phyloP scores from a whole-genome alignment of 1,139 yeast genomes.

The Suzukiozyma palmioleophila region DNA sequence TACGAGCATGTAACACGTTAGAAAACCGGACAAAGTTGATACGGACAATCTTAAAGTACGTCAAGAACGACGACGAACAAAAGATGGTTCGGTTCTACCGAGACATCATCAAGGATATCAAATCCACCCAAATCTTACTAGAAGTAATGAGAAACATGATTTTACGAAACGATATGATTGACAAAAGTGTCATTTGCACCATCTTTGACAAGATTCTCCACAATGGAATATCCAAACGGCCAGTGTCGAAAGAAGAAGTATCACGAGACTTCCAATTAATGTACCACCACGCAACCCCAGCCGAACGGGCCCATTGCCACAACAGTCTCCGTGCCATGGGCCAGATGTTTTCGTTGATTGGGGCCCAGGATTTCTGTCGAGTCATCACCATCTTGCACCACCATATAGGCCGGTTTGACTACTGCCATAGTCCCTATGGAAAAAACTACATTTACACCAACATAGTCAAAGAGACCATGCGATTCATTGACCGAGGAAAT shows the following conservation, averaged over 20 bases:
- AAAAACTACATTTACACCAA: slow-evolving; percentile 6
- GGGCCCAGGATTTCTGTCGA: slow-evolving; percentile 11
- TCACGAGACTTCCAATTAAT: slow-evolving; percentile 14
- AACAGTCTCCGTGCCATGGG: slow-evolving; percentile 20
- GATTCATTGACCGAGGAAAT: slow-evolving; percentile 16
- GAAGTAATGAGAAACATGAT: slow-evolving; percentile 10
- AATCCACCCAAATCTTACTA: slow-evolving; percentile 7
- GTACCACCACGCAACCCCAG: slow-evolving; percentile 6
- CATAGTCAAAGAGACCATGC: slow-evolving; percentile 15
- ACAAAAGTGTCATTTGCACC: slow-evolving; percentile 4
- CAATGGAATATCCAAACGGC: background rate
- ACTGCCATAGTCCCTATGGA: slow-evolving; percentile 6
- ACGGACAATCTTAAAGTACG: slow-evolving; percentile 1
- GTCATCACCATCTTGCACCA: slow-evolving; percentile 12
- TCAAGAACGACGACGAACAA: background rate
- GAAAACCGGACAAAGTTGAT: background rate
- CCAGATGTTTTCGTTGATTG: slow-evolving; percentile 17
- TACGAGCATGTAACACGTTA: background rate
- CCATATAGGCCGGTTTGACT: slow-evolving; percentile 6
- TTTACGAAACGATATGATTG: slow-evolving; percentile 6
- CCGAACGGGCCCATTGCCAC: slow-evolving; percentile 18
- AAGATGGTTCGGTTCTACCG: slow-evolving; percentile 1
- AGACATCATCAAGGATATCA: background rate
- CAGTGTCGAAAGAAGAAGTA: slow-evolving; percentile 6
- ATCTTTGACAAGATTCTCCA: slow-evolving; percentile 4